A percentile compares a stretch with the other conserved stretches of the same genome.
These are phyloP conservation scores for Pythium oligandrum DNA, from an alignment of 352 stramenopile genomes.

Conservation along the genomic window DNA sequence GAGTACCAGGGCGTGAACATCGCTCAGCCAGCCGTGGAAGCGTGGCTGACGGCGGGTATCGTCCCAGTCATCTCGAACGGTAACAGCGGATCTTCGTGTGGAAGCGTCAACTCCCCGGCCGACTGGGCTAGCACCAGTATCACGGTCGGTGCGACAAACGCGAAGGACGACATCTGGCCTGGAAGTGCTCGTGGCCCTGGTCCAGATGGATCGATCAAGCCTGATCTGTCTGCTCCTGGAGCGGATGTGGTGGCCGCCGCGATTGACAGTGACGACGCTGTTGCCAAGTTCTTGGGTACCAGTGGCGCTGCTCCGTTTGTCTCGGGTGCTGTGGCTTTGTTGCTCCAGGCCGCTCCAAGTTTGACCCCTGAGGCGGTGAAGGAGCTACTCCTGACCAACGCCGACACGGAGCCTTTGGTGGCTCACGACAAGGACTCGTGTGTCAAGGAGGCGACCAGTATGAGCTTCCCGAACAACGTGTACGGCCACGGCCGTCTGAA, in stretches of 20 bases:
- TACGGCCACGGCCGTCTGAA: slow-evolving; percentile 52
- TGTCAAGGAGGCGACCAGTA: slow-evolving; percentile 3
- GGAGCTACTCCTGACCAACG: slow-evolving; percentile 12
- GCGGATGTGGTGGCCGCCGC: slow-evolving; percentile 22
- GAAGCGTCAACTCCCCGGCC: slow-evolving; percentile 29
- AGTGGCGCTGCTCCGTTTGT: slow-evolving; percentile 38
- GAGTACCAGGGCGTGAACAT: slow-evolving; percentile 24
- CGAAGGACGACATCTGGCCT: slow-evolving; percentile 22
- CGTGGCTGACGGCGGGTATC: slow-evolving; percentile 49
- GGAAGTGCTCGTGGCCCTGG: slow-evolving; percentile 36
- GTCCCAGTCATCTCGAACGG: slow-evolving; percentile 49
- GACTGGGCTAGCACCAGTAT: slow-evolving; percentile 29
- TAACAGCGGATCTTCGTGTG: slow-evolving; percentile 37
- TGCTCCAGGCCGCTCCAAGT: slow-evolving; percentile 29
- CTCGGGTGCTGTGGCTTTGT: slow-evolving; percentile 27
- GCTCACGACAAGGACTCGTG: slow-evolving; percentile 11
- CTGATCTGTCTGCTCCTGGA: slow-evolving; percentile 34
- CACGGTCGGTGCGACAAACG: slow-evolving; percentile 41
- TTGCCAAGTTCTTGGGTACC: slow-evolving; percentile 23
- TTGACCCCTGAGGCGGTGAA: slow-evolving; percentile 23
- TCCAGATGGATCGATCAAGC: slow-evolving; percentile 33
- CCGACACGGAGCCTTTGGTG: slow-evolving; percentile 10
- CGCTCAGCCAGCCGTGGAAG: slow-evolving; percentile 23
- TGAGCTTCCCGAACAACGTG: slow-evolving; percentile 49
- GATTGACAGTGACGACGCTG: slow-evolving; percentile 4